A percentile compares a stretch with the other conserved stretches of the same genome.
phyloP scores from a whole-genome alignment of 768 basidiomycete species.

The Leucocoprinus sp. region DNA sequence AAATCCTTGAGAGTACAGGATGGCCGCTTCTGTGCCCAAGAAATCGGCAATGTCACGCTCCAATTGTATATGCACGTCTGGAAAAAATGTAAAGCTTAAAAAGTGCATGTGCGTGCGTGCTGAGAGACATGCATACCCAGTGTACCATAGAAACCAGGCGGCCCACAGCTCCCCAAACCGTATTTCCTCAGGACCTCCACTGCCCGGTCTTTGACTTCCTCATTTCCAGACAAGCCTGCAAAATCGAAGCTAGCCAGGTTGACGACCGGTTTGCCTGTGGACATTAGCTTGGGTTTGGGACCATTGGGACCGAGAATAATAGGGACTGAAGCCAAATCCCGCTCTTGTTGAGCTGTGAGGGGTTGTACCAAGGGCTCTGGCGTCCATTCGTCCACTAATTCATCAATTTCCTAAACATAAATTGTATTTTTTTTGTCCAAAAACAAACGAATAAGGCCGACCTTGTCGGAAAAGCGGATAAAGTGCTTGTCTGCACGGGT shows the following conservation, averaged over 20 bases:
- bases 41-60: conserved; percentile 90
- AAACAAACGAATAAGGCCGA: conserved; percentile 22
- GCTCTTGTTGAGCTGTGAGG: conserved; percentile 47
- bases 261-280: conserved; percentile 62
- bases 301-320: conserved; percentile 75
- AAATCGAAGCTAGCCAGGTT: conserved; percentile 94
- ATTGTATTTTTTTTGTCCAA: not conserved
- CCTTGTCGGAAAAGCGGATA: conserved; percentile 87
- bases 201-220: conserved; percentile 77
- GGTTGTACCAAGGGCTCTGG: conserved; percentile 77
- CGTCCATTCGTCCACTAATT: conserved; percentile 91
- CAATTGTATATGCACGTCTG: conserved; percentile 87
- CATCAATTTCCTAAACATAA: conserved; percentile 76
- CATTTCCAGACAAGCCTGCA: conserved; percentile 81
- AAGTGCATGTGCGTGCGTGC: not conserved
- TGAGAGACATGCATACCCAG: conserved; percentile 56
- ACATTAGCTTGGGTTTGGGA: conserved; percentile 71
- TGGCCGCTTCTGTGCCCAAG: conserved; percentile 79
- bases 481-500: conserved; percentile 88
- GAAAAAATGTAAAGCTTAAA: not conserved
- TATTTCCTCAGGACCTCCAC: conserved; percentile 81
- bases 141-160: conserved; percentile 95
- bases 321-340: conserved; percentile 69
- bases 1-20: conserved; percentile 93
- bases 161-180: conserved; percentile 92